These are phyloP conservation scores for Arabidopsis suecica DNA, from an alignment of 345 rosid genomes.

Conservation along the genomic window DNA sequence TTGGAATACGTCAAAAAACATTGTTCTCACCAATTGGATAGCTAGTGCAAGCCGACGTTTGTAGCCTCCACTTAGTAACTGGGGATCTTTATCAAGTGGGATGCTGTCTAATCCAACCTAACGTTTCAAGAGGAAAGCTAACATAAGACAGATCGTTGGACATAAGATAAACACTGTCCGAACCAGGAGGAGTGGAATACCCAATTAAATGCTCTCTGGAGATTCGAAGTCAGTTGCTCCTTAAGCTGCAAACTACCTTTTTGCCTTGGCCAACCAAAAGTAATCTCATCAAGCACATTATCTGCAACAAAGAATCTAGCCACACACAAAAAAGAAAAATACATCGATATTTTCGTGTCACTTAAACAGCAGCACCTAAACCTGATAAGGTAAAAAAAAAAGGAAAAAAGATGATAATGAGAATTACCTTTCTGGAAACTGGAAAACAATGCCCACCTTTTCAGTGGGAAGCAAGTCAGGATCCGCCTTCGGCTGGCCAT, in stretches of 20 bases:
- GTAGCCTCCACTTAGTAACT: slow-evolving; percentile 90
- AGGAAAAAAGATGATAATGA: not conserved
- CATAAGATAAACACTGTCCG: slow-evolving; percentile 23
- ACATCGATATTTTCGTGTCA: not conserved
- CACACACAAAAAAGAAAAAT: not conserved
- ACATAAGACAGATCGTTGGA: slow-evolving; percentile 6
- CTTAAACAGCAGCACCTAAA: slow-evolving; percentile 7
- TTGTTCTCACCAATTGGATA: slow-evolving; percentile 73
- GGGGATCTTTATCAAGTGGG: slow-evolving; percentile 85
- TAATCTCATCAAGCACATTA: slow-evolving; percentile 82
- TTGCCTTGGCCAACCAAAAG: slow-evolving; percentile 95
- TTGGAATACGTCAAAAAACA: slow-evolving; percentile 1
- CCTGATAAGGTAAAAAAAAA: slow-evolving; percentile 17
- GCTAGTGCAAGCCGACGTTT: slow-evolving; percentile 94
- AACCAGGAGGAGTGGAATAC: slow-evolving; percentile 48
- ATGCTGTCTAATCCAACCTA: slow-evolving; percentile 88
- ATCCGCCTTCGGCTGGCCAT: slow-evolving; percentile 57
- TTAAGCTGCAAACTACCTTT: slow-evolving; percentile 63
- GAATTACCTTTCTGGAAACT: slow-evolving; percentile 89
- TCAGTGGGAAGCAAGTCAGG: slow-evolving; percentile 60
- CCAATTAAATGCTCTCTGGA: slow-evolving; percentile 89
- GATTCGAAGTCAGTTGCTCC: slow-evolving; percentile 69
- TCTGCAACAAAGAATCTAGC: slow-evolving; percentile 86
- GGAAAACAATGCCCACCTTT: slow-evolving; percentile 92
- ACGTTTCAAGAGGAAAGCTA: slow-evolving; percentile 25